Conservation (phyloP, 2,329 filamentous ascomycete genomes). For the Blastomyces percursus region DNA sequence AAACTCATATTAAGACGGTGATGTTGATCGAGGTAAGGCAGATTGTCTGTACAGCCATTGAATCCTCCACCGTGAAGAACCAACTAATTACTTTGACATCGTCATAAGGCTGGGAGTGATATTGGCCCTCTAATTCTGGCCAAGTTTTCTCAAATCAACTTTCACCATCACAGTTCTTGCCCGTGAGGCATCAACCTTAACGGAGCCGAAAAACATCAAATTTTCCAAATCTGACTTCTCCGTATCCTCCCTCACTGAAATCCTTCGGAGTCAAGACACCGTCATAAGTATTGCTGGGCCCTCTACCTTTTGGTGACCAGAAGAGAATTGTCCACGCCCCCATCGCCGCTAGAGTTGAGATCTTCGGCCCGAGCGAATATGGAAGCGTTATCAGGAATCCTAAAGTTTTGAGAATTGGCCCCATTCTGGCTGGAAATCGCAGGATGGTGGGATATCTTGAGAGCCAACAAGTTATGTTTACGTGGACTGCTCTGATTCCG, state of each 20-base stretch:
- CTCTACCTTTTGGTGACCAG: constrained; percentile 35
- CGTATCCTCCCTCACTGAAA: constrained; percentile 36
- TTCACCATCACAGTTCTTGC: constrained; percentile 34
- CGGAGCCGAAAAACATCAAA: constrained; percentile 28
- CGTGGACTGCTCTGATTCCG: constrained; percentile 50
- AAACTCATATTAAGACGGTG: background rate
- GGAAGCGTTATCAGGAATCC: constrained; percentile 21
- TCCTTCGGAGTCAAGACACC: constrained; percentile 47
- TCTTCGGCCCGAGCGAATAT: constrained; percentile 54
- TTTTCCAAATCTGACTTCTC: constrained; percentile 42
- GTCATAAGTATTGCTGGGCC: constrained; percentile 41
- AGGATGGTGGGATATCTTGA: constrained; percentile 42
- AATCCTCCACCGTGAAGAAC: background rate
- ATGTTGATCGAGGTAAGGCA: background rate
- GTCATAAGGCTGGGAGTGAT: background rate
- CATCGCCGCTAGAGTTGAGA: constrained; percentile 47
- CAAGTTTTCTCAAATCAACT: constrained; percentile 1
- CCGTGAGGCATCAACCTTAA: constrained; percentile 36
- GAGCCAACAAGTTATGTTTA: constrained; percentile 34
- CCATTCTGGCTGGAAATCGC: constrained; percentile 20
- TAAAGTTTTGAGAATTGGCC: constrained; percentile 18
- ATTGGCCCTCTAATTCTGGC: background rate
- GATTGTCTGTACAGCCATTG: background rate
- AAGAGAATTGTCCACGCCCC: constrained; percentile 48
- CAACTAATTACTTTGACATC: background rate